Percentiles rank a stretch among this genome's conserved stretches.
phyloP scores from a whole-genome alignment of 495 filamentous ascomycete genomes.

The Penicillium roqueforti region DNA sequence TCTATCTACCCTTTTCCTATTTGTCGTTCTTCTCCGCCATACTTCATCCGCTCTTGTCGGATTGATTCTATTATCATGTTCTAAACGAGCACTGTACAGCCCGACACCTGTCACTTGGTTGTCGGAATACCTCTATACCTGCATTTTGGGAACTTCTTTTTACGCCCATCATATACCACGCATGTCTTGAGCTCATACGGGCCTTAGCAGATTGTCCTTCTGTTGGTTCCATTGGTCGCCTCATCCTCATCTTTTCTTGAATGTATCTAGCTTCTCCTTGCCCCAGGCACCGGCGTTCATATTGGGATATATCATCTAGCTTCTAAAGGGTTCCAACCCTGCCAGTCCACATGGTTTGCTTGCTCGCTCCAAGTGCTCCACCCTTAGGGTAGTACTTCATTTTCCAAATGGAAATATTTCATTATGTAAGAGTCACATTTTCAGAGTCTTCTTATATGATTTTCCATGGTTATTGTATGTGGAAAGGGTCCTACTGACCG shows the following conservation, averaged over 20 bases:
- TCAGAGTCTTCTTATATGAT: background rate
- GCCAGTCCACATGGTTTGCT: background rate
- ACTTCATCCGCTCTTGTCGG: slow-evolving; percentile 9
- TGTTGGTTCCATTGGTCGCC: background rate
- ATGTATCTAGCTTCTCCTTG: slow-evolving; percentile 9
- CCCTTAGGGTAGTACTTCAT: background rate
- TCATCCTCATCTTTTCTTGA: background rate
- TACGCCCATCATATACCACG: slow-evolving; percentile 19
- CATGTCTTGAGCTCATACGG: slow-evolving; percentile 6
- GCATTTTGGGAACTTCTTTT: slow-evolving; percentile 17
- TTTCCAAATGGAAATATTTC: background rate
- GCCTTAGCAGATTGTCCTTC: background rate
- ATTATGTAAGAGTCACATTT: background rate
- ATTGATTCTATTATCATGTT: slow-evolving; percentile 5
- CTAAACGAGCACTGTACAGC: slow-evolving; percentile 26
- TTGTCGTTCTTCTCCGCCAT: slow-evolving; percentile 11
- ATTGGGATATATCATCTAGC: slow-evolving; percentile 10
- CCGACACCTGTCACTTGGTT: background rate
- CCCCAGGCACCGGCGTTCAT: slow-evolving; percentile 7
- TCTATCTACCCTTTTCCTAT: slow-evolving; percentile 3
- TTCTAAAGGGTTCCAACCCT: background rate
- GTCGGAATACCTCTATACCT: slow-evolving; percentile 8
- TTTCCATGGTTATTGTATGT: too few species aligned
- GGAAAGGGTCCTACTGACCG: too few species aligned
- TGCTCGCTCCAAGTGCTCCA: background rate